These are phyloP conservation scores for Clonostachys solani DNA, from an alignment of 2,329 filamentous ascomycete genomes.

Conservation along the genomic window DNA sequence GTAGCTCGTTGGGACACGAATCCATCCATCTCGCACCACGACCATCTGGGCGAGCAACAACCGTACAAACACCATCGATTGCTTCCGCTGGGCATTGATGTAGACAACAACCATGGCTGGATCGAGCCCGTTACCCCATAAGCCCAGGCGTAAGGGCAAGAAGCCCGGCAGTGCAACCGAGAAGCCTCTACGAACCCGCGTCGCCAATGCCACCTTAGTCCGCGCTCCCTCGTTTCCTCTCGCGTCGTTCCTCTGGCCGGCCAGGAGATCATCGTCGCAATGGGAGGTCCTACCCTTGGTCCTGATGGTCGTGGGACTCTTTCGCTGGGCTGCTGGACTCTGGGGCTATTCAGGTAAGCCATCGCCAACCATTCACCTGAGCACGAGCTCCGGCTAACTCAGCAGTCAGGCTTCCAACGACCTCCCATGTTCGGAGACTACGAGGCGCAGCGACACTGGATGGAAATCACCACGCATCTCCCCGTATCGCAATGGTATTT, in stretches of 20 bases:
- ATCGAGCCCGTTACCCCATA: slow-evolving; percentile 51
- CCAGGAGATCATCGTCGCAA: slow-evolving; percentile 78
- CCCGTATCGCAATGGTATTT: slow-evolving; percentile 97
- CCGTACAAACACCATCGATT: too few species aligned
- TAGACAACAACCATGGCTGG: slow-evolving; percentile 29
- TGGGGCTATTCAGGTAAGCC: slow-evolving; percentile 88
- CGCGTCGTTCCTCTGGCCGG: slow-evolving; percentile 91
- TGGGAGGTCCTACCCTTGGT: slow-evolving; percentile 88
- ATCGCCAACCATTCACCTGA: not conserved
- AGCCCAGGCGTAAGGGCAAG: slow-evolving; percentile 54
- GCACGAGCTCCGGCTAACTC: not conserved
- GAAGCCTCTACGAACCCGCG: slow-evolving; percentile 14
- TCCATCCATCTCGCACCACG: too few species aligned
- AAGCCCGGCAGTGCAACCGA: slow-evolving; percentile 37
- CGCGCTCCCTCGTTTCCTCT: slow-evolving; percentile 78
- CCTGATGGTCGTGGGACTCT: slow-evolving; percentile 85
- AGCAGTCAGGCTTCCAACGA: slow-evolving; percentile 59
- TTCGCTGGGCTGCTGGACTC: slow-evolving; percentile 86
- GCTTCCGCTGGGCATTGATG: too few species aligned
- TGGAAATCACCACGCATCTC: slow-evolving; percentile 89
- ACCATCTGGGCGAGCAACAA: too few species aligned
- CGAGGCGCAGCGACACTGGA: slow-evolving; percentile 97
- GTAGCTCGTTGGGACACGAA: too few species aligned
- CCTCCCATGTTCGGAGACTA: slow-evolving; percentile 96
- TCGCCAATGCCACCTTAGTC: slow-evolving; percentile 36